These are phyloP conservation scores for Paraglomus occultum DNA, from an alignment of 192 early-diverging fungal species.

Conservation along the genomic window DNA sequence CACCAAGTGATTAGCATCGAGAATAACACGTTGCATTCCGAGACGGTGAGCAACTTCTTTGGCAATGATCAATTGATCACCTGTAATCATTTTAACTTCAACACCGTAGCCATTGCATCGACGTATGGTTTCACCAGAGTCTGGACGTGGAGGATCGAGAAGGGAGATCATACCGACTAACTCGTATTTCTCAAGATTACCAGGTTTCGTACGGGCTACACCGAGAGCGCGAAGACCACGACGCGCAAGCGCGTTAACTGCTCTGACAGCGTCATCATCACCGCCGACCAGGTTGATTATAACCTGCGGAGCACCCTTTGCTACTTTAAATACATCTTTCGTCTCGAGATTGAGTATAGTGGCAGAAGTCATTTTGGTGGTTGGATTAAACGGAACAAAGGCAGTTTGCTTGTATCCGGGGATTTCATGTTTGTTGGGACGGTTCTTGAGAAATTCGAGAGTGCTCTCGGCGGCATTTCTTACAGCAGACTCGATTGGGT, in stretches of 20 bases:
- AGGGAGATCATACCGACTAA: slow-evolving; percentile 90
- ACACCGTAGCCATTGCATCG: slow-evolving; percentile 87
- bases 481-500: slow-evolving; percentile 88
- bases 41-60: slow-evolving; percentile 90
- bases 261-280: slow-evolving; percentile 76
- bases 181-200: slow-evolving; percentile 64
- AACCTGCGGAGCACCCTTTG: slow-evolving; percentile 95
- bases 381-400: slow-evolving; percentile 94
- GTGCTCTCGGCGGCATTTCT: slow-evolving; percentile 77
- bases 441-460: slow-evolving; percentile 63
- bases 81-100: slow-evolving; percentile 95
- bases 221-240: slow-evolving; percentile 90
- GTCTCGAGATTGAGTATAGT: slow-evolving; percentile 78
- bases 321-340: slow-evolving; percentile 80
- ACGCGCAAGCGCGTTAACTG: slow-evolving; percentile 80
- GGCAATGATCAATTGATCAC: slow-evolving; percentile 93
- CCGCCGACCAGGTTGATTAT: slow-evolving; percentile 81
- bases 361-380: slow-evolving; percentile 88
- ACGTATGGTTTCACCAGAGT: slow-evolving; percentile 82
- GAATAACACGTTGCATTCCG: slow-evolving; percentile 88
- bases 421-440: slow-evolving; percentile 51
- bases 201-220: slow-evolving; percentile 77
- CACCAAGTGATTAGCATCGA: slow-evolving; percentile 83
- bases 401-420: slow-evolving; percentile 91
- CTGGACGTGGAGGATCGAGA: slow-evolving; percentile 86